A percentile compares a stretch with the other conserved stretches of the same genome.
Evolutionary conservation across 2,329 filamentous ascomycete species (phyloP).

Genomic region (Penicillium digitatum): DNA sequence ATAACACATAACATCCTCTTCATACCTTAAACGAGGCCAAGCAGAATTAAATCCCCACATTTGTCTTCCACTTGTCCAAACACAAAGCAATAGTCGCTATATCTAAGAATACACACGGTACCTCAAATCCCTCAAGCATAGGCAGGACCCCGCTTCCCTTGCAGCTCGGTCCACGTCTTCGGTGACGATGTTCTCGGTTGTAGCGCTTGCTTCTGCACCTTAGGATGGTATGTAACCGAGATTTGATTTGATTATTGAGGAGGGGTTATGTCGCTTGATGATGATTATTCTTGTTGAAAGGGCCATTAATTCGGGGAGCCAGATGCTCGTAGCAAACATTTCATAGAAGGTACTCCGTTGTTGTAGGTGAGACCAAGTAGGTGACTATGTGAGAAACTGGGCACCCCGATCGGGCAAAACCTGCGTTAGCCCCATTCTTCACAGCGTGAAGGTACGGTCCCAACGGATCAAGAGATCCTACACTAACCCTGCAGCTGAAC

Average conservation of each 20-base stretch:
- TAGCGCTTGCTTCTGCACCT: background rate
- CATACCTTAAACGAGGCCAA: too few relatives aligned
- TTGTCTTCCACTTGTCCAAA: slow-evolving; percentile 22
- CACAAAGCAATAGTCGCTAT: slow-evolving; percentile 21
- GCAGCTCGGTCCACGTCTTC: slow-evolving; percentile 22
- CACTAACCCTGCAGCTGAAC: slow-evolving; percentile 36
- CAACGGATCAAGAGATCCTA: background rate
- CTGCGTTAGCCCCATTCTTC: background rate
- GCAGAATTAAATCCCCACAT: slow-evolving; percentile 8
- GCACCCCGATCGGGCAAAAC: background rate
- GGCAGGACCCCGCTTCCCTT: slow-evolving; percentile 25
- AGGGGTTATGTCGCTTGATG: background rate
- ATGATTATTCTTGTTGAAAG: background rate
- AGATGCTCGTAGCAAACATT: background rate
- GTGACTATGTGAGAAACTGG: background rate
- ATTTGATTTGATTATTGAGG: background rate
- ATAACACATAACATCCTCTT: background rate
- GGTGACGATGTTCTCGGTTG: slow-evolving; percentile 1
- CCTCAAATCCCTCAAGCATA: slow-evolving; percentile 25
- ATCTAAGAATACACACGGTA: slow-evolving; percentile 19
- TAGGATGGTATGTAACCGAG: background rate
- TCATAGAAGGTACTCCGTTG: too few relatives aligned
- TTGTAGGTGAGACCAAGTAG: background rate
- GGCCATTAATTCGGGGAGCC: background rate
- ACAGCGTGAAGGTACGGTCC: background rate